Percentiles rank a stretch among this genome's conserved stretches.
Conservation (phyloP, 169 alveolate species). For the Plasmodium yoelii region DNA sequence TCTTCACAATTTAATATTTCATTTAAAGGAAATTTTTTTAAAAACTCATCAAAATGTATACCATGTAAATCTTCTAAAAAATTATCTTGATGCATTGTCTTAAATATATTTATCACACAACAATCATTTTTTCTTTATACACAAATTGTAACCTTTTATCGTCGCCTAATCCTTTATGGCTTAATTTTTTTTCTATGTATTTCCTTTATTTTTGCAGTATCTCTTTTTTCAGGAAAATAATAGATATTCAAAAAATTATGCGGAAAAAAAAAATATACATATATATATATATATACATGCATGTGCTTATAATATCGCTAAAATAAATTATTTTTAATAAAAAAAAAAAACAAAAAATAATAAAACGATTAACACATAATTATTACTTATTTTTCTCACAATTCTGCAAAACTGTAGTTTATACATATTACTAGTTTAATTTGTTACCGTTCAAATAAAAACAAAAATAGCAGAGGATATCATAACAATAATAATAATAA, state of each 20-base stretch:
- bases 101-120: neutral
- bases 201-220: no score
- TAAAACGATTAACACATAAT: neutral
- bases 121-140: conserved; percentile 25
- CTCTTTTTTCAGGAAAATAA: no score
- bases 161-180: no score
- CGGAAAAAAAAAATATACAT: conserved; percentile 1
- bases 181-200: no score
- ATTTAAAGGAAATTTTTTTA: conserved; percentile 20
- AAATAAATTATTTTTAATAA: neutral
- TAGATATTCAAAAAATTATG: no score
- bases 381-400: neutral
- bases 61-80: conserved; percentile 43
- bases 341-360: neutral
- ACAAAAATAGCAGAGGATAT: no score
- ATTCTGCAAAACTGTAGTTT: neutral
- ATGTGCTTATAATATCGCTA: neutral
- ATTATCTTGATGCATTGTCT: conserved; percentile 48
- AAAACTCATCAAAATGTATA: conserved; percentile 59
- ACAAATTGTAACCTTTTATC: neutral
- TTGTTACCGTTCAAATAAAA: no score
- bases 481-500: no score
- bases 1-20: neutral
- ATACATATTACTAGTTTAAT: no score
- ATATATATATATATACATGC: conserved; percentile 5